Percentiles rank a stretch among this genome's conserved stretches.
Evolutionary conservation across 2,329 filamentous ascomycete species (phyloP).

Genomic region (Nemania bipapillata): DNA sequence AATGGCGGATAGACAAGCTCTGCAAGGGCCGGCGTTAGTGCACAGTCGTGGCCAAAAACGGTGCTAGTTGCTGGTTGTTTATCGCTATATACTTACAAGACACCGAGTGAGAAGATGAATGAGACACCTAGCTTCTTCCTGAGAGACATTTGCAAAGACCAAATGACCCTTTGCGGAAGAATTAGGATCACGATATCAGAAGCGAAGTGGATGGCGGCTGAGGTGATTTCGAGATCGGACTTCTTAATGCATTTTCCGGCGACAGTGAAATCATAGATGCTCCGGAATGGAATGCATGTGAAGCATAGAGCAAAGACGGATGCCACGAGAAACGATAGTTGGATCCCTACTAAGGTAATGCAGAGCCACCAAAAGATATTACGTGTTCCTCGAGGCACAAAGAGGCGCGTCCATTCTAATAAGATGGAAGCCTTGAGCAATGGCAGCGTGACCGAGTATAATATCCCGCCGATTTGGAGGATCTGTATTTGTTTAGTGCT

Average conservation of each 20-base stretch:
- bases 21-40: slow-evolving; percentile 36
- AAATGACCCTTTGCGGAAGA: slow-evolving; percentile 34
- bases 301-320: slow-evolving; percentile 34
- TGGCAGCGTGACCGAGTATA: slow-evolving; percentile 33
- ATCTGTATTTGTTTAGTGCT: slow-evolving; percentile 31
- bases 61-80: not conserved
- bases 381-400: slow-evolving; percentile 35
- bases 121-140: slow-evolving; percentile 50
- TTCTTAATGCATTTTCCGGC: slow-evolving; percentile 37
- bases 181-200: slow-evolving; percentile 31
- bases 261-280: slow-evolving; percentile 39
- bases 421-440: slow-evolving; percentile 39
- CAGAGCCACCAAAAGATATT: slow-evolving; percentile 41
- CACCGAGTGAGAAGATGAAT: slow-evolving; percentile 50
- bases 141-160: slow-evolving; percentile 47
- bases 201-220: slow-evolving; percentile 37
- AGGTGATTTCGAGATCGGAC: slow-evolving; percentile 35
- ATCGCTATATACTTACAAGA: slow-evolving; percentile 44
- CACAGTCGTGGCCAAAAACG: not conserved
- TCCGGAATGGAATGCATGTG: slow-evolving; percentile 35
- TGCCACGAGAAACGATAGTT: slow-evolving; percentile 32
- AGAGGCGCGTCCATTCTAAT: slow-evolving; percentile 39
- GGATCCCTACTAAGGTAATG: slow-evolving; percentile 17
- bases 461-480: slow-evolving; percentile 34
- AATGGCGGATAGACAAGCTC: slow-evolving; percentile 55